phyloP scores from a whole-genome alignment of 768 basidiomycete species.

The Leccinum imitatum region DNA sequence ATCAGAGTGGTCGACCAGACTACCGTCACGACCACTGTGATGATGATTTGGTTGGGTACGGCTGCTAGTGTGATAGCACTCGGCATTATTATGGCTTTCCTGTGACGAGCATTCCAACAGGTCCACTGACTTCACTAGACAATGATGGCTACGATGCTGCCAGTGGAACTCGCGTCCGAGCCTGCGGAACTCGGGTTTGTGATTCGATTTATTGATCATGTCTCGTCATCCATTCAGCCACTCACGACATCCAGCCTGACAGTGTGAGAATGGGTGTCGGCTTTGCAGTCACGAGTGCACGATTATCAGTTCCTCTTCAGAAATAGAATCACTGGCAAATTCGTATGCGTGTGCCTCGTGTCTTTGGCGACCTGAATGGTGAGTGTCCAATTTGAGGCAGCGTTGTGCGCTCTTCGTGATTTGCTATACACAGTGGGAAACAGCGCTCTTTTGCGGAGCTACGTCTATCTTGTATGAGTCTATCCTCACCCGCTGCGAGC shows the following conservation, averaged over 20 bases:
- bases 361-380: slow-evolving; percentile 22
- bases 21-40: slow-evolving; percentile 38
- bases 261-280: slow-evolving; percentile 46
- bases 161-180: slow-evolving; percentile 31
- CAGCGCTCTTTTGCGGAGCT: slow-evolving; percentile 27
- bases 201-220: neutral
- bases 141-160: slow-evolving; percentile 42
- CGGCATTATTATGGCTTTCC: slow-evolving; percentile 47
- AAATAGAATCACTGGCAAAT: neutral
- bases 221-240: neutral
- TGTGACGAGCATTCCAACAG: slow-evolving; percentile 33
- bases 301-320: neutral
- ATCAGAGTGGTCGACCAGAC: slow-evolving; percentile 45
- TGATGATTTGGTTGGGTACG: slow-evolving; percentile 36
- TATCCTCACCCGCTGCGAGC: too few species aligned
- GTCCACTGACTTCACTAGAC: slow-evolving; percentile 24
- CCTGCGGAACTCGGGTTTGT: slow-evolving; percentile 39
- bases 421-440: slow-evolving; percentile 55
- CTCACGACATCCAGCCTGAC: neutral
- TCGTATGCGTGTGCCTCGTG: too few species aligned
- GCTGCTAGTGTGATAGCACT: slow-evolving; percentile 40
- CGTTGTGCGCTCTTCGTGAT: slow-evolving; percentile 39
- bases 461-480: too few species aligned
- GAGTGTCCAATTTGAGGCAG: slow-evolving; percentile 4
- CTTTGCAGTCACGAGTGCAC: slow-evolving; percentile 42